phyloP scores from a whole-genome alignment of 208 protist genomes.

The Acanthamoeba divionensis region DNA sequence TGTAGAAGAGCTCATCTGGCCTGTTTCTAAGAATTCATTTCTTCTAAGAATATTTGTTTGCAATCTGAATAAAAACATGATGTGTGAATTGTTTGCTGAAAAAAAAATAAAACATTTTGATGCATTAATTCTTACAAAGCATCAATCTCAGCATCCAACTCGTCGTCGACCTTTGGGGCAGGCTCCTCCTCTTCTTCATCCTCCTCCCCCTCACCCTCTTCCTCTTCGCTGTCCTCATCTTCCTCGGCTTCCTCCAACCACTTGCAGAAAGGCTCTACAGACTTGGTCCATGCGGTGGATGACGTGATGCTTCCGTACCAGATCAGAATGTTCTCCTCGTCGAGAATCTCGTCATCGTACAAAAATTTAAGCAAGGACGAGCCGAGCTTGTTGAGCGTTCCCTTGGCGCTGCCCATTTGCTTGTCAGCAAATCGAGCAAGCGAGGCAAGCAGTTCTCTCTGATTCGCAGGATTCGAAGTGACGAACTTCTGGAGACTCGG shows the following conservation, averaged over 20 bases:
- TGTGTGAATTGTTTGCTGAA: too few relatives aligned
- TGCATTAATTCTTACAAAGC: slow-evolving; percentile 26
- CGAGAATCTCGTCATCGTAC: slow-evolving; percentile 41
- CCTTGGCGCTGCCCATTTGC: neutral
- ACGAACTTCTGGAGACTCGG: slow-evolving; percentile 3
- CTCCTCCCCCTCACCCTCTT: neutral
- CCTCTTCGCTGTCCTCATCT: neutral
- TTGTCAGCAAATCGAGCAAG: neutral
- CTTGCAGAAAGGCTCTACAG: slow-evolving; percentile 41
- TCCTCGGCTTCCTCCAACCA: slow-evolving; percentile 42
- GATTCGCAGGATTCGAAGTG: neutral
- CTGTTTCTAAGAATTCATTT: too few relatives aligned
- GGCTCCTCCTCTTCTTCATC: neutral
- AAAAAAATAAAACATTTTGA: too few relatives aligned
- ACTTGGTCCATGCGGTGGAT: neutral
- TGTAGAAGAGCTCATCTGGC: too few relatives aligned
- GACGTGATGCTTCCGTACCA: slow-evolving; percentile 20
- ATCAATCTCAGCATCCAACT: neutral
- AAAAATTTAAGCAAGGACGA: slow-evolving; percentile 15
- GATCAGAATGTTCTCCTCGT: slow-evolving; percentile 44
- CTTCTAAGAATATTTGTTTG: too few relatives aligned
- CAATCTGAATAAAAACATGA: too few relatives aligned
- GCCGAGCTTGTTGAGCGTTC: neutral
- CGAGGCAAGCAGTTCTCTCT: neutral
- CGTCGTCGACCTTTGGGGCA: neutral